phyloP scores from a whole-genome alignment of 495 filamentous ascomycete species.

The Neurospora tetraspora region DNA sequence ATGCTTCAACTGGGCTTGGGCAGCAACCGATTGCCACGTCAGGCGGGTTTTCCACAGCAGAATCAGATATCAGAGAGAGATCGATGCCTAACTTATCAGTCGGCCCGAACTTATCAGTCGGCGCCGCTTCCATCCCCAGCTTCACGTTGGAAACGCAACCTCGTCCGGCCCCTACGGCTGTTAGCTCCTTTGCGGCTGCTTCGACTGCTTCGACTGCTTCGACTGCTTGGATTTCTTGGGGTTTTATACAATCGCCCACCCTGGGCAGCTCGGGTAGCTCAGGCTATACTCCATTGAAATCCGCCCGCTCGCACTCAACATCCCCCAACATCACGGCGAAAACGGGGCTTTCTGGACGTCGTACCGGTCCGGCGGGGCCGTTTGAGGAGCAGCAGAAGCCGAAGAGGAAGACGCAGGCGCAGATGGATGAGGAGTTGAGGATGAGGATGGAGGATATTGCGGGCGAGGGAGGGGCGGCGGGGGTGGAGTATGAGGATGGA shows the following conservation, averaged over 20 bases:
- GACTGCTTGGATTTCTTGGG: not conserved
- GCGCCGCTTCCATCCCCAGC: not conserved
- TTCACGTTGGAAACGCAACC: not conserved
- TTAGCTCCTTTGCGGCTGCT: not conserved
- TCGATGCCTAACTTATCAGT: not conserved
- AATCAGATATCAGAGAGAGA: not conserved
- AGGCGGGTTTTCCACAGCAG: not conserved
- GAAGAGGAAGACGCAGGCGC: slow-evolving; percentile 37
- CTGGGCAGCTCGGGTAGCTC: not conserved
- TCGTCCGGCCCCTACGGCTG: not conserved
- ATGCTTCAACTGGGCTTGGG: not conserved
- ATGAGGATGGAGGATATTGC: slow-evolving; percentile 57
- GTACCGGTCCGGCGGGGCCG: not conserved
- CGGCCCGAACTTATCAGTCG: not conserved
- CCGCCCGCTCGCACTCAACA: not conserved
- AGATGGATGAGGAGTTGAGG: slow-evolving; percentile 59
- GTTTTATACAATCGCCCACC: not conserved
- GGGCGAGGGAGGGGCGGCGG: slow-evolving; percentile 67
- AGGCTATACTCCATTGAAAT: not conserved
- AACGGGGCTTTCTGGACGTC: not conserved
- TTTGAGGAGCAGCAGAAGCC: not conserved
- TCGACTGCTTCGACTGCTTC: not conserved
- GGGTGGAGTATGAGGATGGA: slow-evolving; percentile 72
- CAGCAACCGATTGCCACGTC: not conserved
- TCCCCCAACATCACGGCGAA: not conserved